These are phyloP conservation scores for Guyanaporus albipodus DNA, from an alignment of 768 basidiomycete genomes.

Conservation along the genomic window DNA sequence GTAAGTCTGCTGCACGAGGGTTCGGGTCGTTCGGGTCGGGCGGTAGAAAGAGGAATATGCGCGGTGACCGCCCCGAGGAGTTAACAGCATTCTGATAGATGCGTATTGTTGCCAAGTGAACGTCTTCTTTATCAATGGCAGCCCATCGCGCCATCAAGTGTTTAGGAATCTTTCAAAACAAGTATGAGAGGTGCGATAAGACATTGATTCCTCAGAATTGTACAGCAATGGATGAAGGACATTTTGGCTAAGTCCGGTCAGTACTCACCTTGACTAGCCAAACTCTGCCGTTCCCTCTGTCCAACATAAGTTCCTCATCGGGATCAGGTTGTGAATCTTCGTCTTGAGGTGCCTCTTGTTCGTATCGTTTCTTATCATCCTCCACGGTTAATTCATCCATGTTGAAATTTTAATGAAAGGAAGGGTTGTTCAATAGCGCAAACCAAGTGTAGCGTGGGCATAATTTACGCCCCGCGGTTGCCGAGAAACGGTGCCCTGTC, in stretches of 20 bases:
- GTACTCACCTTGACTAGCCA: conserved; percentile 82
- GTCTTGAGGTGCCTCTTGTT: conserved; percentile 46
- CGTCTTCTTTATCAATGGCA: conserved; percentile 65
- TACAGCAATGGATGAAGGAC: not conserved
- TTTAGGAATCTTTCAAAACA: conserved; percentile 64
- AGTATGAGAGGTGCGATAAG: conserved; percentile 6
- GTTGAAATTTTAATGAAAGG: not conserved
- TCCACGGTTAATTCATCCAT: conserved; percentile 39
- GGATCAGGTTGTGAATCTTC: conserved; percentile 73
- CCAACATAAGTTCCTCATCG: conserved; percentile 77
- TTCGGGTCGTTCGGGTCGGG: conserved; percentile 48
- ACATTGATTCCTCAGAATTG: not conserved
- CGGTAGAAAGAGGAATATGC: conserved; percentile 65
- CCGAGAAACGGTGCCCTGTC: too few species aligned
- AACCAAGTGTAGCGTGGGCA: too few species aligned
- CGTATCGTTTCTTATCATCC: conserved; percentile 74
- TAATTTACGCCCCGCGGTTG: too few species aligned
- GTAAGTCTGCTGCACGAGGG: conserved; percentile 21
- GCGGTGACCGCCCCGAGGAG: conserved; percentile 45
- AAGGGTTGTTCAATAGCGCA: not conserved
- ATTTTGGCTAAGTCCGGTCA: not conserved
- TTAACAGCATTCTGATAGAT: conserved; percentile 57
- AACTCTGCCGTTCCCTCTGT: conserved; percentile 68
- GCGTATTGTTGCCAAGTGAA: conserved; percentile 81
- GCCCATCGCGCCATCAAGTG: conserved; percentile 86